Percentiles rank a stretch among this genome's conserved stretches.
These are phyloP conservation scores for Amauroascus niger DNA, from an alignment of 2,329 filamentous ascomycete genomes.

Conservation along the genomic window DNA sequence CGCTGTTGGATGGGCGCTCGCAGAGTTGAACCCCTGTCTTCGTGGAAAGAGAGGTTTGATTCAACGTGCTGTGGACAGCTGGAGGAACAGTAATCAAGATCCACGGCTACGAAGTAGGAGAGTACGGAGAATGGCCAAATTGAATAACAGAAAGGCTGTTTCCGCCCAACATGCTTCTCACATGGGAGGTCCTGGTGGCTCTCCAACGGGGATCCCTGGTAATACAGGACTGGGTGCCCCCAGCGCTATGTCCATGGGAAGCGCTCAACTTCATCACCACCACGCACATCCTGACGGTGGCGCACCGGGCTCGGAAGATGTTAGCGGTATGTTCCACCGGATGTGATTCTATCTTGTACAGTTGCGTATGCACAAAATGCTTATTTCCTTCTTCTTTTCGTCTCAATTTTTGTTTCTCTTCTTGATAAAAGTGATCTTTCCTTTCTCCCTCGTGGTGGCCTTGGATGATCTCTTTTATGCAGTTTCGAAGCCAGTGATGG, in stretches of 20 bases:
- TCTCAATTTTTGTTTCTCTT: slow-evolving; percentile 16
- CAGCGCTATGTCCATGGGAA: slow-evolving; percentile 60
- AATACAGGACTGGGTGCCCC: slow-evolving; percentile 26
- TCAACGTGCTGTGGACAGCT: slow-evolving; percentile 93
- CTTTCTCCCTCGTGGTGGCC: slow-evolving; percentile 21
- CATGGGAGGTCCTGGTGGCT: slow-evolving; percentile 57
- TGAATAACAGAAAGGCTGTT: slow-evolving; percentile 72
- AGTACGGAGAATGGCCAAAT: slow-evolving; percentile 91
- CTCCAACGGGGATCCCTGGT: slow-evolving; percentile 53
- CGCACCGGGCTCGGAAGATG: slow-evolving; percentile 53
- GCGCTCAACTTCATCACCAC: slow-evolving; percentile 61
- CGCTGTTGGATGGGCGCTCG: slow-evolving; percentile 97
- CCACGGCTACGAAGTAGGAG: slow-evolving; percentile 79
- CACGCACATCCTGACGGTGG: slow-evolving; percentile 58
- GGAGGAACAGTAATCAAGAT: slow-evolving; percentile 98
- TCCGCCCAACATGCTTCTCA: slow-evolving; percentile 49
- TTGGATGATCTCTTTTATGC: slow-evolving; percentile 15
- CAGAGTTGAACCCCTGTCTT: slow-evolving; percentile 81
- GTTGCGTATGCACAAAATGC: neutral
- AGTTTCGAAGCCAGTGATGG: neutral
- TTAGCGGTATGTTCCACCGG: slow-evolving; percentile 98
- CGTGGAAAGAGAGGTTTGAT: slow-evolving; percentile 92
- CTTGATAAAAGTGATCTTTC: slow-evolving; percentile 11
- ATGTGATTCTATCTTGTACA: slow-evolving; percentile 51
- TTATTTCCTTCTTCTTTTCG: slow-evolving; percentile 17